Evolutionary conservation across 1,284 basidiomycete genomes (phyloP).

Genomic region (Butyriboletus appendiculatus): DNA sequence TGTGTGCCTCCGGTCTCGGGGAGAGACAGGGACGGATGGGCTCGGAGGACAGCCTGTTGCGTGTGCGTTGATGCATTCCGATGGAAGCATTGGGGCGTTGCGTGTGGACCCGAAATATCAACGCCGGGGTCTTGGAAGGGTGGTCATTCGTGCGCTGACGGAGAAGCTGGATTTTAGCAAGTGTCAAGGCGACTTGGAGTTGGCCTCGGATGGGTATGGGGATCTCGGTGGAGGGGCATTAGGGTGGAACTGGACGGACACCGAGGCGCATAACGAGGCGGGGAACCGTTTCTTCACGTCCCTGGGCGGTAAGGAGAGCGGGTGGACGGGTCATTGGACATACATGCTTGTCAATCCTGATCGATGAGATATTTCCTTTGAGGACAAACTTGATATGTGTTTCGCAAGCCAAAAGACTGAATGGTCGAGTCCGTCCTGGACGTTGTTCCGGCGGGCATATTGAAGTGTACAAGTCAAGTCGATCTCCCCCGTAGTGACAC

Average conservation of each 20-base stretch:
- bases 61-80: slow-evolving; percentile 22
- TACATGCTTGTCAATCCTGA: slow-evolving; percentile 4
- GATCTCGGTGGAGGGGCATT: slow-evolving; percentile 23
- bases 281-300: slow-evolving; percentile 15
- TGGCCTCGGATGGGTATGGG: neutral
- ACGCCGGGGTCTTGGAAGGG: slow-evolving; percentile 17
- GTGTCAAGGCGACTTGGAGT: neutral
- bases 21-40: neutral
- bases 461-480: neutral
- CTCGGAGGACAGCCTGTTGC: slow-evolving; percentile 5
- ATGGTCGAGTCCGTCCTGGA: no score
- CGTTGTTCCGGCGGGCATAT: neutral
- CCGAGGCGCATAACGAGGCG: slow-evolving; percentile 5
- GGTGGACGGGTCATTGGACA: slow-evolving; percentile 14
- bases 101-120: slow-evolving; percentile 13
- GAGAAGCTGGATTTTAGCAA: slow-evolving; percentile 13
- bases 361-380: neutral
- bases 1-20: slow-evolving; percentile 20
- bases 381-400: neutral
- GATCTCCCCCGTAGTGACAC: neutral
- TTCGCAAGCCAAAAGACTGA: neutral
- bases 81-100: slow-evolving; percentile 24
- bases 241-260: slow-evolving; percentile 29
- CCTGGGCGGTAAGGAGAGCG: slow-evolving; percentile 11
- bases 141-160: slow-evolving; percentile 13